phyloP scores from a whole-genome alignment of 2,329 filamentous ascomycete genomes.

The Cylindrodendrum hubeiense region DNA sequence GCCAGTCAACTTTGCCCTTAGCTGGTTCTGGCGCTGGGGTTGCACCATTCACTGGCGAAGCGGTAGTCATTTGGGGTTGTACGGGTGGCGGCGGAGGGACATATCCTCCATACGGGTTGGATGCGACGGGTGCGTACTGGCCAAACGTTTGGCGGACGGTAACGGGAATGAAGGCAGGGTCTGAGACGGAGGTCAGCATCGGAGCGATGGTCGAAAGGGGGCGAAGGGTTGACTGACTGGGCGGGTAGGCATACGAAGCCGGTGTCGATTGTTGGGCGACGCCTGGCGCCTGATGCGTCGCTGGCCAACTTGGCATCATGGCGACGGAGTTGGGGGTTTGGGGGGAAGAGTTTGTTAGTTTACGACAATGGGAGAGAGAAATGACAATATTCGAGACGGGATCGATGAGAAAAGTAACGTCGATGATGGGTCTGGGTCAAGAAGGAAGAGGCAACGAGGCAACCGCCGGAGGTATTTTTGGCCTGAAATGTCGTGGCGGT shows the following conservation, averaged over 20 bases:
- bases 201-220: neutral
- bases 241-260: constrained; percentile 53
- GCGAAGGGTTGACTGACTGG: constrained; percentile 48
- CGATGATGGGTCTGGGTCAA: constrained; percentile 24
- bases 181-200: constrained; percentile 47
- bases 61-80: constrained; percentile 41
- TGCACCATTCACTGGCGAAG: constrained; percentile 44
- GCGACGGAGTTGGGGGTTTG: constrained; percentile 35
- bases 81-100: constrained; percentile 44
- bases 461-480: constrained; percentile 41
- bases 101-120: constrained; percentile 50
- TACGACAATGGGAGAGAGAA: constrained; percentile 26
- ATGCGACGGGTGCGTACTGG: constrained; percentile 54
- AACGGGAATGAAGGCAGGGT: constrained; percentile 71
- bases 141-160: constrained; percentile 72
- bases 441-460: constrained; percentile 18
- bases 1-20: constrained; percentile 81
- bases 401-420: constrained; percentile 22
- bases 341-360: constrained; percentile 38
- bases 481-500: constrained; percentile 39
- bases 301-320: constrained; percentile 55
- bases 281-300: constrained; percentile 55
- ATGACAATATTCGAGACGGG: constrained; percentile 30
- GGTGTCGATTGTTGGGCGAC: constrained; percentile 53
- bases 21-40: constrained; percentile 48